A percentile compares a stretch with the other conserved stretches of the same genome.
Conservation (phyloP, 2,329 filamentous ascomycete species). For the Talaromyces sp. region DNA sequence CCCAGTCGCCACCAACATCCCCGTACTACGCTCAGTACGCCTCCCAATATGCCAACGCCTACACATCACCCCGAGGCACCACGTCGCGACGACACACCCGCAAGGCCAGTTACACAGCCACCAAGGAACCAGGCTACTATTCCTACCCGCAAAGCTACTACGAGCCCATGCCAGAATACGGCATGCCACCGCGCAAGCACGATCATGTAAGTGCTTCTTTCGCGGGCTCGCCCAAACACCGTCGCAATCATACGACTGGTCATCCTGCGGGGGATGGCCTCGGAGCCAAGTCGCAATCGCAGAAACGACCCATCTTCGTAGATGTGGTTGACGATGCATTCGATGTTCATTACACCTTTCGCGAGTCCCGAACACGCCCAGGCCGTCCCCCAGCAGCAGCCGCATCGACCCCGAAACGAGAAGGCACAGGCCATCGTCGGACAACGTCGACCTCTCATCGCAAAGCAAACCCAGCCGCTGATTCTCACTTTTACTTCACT, state of each 20-base stretch:
- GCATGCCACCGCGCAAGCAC: slow-evolving; percentile 57
- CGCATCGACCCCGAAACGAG: slow-evolving; percentile 25
- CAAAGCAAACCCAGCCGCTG: slow-evolving; percentile 50
- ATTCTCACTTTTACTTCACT: slow-evolving; percentile 55
- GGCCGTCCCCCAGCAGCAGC: slow-evolving; percentile 25
- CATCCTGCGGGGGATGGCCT: slow-evolving; percentile 33
- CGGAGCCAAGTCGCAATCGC: slow-evolving; percentile 44
- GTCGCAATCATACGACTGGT: slow-evolving; percentile 54
- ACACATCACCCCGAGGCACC: slow-evolving; percentile 46
- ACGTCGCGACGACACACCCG: slow-evolving; percentile 58
- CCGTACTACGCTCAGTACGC: slow-evolving; percentile 57
- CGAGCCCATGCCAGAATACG: slow-evolving; percentile 51
- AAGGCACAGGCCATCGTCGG: slow-evolving; percentile 27
- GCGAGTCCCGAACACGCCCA: slow-evolving; percentile 43
- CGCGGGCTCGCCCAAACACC: slow-evolving; percentile 42
- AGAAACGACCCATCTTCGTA: slow-evolving; percentile 58
- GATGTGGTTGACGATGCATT: slow-evolving; percentile 61
- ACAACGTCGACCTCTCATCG: slow-evolving; percentile 39
- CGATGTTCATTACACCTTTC: slow-evolving; percentile 49
- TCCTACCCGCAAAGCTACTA: slow-evolving; percentile 52
- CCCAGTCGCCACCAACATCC: slow-evolving; percentile 53
- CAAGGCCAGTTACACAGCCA: slow-evolving; percentile 59
- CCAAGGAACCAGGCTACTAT: slow-evolving; percentile 46
- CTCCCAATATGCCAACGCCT: slow-evolving; percentile 55
- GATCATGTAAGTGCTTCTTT: slow-evolving; percentile 69